Conservation (phyloP, 495 filamentous ascomycete genomes). For the Jackrogersella minutella region DNA sequence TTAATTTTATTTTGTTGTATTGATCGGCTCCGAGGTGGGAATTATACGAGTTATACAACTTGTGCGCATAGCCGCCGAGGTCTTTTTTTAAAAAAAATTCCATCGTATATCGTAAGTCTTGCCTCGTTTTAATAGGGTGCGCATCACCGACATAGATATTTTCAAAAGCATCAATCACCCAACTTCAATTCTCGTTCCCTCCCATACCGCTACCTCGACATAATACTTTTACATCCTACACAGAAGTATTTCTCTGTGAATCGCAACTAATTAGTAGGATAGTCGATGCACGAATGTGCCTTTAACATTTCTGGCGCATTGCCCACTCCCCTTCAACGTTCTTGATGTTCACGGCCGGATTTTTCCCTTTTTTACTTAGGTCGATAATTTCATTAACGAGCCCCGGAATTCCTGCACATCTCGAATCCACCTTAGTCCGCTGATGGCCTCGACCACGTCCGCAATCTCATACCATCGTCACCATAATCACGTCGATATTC, state of each 20-base stretch:
- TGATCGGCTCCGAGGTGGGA: neutral
- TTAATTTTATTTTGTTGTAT: too few relatives aligned
- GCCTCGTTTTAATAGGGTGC: neutral
- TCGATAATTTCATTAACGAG: slow-evolving; percentile 1
- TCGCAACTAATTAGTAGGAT: neutral
- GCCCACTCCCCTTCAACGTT: neutral
- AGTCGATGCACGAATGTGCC: neutral
- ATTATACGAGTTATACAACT: neutral
- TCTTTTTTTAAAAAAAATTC: too few relatives aligned
- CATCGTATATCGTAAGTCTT: too few relatives aligned
- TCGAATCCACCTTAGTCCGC: slow-evolving; percentile 16
- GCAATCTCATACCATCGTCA: slow-evolving; percentile 23
- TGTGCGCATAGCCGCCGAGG: neutral
- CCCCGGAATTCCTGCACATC: neutral
- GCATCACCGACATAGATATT: neutral
- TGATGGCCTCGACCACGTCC: slow-evolving; percentile 32
- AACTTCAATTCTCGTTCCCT: neutral
- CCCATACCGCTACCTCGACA: neutral
- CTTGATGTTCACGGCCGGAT: neutral
- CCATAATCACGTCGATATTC: slow-evolving; percentile 9
- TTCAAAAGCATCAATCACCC: neutral
- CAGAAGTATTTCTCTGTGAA: neutral
- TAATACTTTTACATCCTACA: neutral
- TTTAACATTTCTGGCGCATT: slow-evolving; percentile 11
- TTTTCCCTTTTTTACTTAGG: neutral